These are phyloP conservation scores for Fraxinus sp. DNA, from an alignment of 305 asterid genomes.

Conservation along the genomic window DNA sequence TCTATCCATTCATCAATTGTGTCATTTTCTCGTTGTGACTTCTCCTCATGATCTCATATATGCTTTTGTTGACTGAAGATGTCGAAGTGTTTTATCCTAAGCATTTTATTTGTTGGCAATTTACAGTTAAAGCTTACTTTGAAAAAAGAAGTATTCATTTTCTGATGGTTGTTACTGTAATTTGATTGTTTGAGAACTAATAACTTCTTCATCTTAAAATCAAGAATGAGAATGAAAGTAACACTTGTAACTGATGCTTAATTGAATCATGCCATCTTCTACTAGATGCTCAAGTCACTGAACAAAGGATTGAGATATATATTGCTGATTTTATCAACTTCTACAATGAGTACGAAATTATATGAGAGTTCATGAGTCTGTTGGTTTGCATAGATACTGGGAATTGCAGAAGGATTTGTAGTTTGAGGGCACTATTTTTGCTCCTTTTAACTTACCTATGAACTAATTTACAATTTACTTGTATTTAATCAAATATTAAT, in stretches of 20 bases:
- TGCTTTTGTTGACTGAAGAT: constrained; percentile 16
- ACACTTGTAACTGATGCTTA: not conserved
- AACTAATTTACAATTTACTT: not conserved
- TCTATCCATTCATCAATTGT: constrained; percentile 18
- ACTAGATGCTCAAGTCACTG: constrained; percentile 8
- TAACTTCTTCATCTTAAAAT: not conserved
- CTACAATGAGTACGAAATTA: not conserved
- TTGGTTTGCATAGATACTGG: not conserved
- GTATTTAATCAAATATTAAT: not conserved
- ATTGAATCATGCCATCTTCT: not conserved
- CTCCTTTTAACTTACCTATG: not conserved
- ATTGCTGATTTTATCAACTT: not conserved
- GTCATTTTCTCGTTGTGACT: not conserved
- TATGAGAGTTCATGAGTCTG: not conserved
- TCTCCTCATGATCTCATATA: constrained; percentile 1
- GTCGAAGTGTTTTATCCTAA: not conserved
- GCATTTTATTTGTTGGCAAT: constrained; percentile 3
- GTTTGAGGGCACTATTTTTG: not conserved
- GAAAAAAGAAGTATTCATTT: not conserved
- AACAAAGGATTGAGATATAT: not conserved
- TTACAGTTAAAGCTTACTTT: not conserved
- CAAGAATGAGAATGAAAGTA: not conserved
- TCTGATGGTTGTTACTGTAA: not conserved
- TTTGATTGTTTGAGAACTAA: not conserved
- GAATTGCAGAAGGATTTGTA: not conserved